phyloP scores from a whole-genome alignment of 2,329 filamentous ascomycete species.

The Trematosphaeria pertusa region DNA sequence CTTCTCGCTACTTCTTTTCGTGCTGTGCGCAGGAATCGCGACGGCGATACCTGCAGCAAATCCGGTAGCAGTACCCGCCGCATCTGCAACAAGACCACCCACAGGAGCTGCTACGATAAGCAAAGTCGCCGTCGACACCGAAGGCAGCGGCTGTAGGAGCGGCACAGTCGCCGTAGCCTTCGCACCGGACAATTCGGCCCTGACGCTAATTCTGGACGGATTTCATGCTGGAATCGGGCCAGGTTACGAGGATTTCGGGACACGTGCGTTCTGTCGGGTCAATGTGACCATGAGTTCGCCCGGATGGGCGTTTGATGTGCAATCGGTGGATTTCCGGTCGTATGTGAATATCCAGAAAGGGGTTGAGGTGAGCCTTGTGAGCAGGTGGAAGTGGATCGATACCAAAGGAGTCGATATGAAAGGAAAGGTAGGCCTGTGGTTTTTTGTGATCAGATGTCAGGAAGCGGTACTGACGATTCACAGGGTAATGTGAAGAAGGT shows the following conservation, averaged over 20 bases:
- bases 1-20: neutral
- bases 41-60: neutral
- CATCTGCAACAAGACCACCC: constrained; percentile 15
- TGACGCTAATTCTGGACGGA: constrained; percentile 35
- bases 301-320: constrained; percentile 35
- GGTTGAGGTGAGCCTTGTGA: constrained; percentile 32
- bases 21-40: neutral
- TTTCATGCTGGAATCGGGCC: constrained; percentile 36
- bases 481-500: constrained; percentile 36
- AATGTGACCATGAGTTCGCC: constrained; percentile 29
- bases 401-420: constrained; percentile 26
- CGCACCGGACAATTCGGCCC: constrained; percentile 27
- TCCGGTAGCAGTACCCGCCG: constrained; percentile 3
- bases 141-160: constrained; percentile 30
- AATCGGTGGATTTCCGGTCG: constrained; percentile 30
- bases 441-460: too few species aligned
- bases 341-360: constrained; percentile 29
- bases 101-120: constrained; percentile 17
- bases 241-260: constrained; percentile 20
- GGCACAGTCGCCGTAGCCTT: constrained; percentile 29
- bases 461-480: neutral
- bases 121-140: constrained; percentile 24
- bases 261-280: constrained; percentile 33
- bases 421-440: constrained; percentile 26
- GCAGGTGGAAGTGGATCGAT: constrained; percentile 39